These are phyloP conservation scores for Opeltia flavorubescens DNA, from an alignment of 495 filamentous ascomycete genomes.

Conservation along the genomic window DNA sequence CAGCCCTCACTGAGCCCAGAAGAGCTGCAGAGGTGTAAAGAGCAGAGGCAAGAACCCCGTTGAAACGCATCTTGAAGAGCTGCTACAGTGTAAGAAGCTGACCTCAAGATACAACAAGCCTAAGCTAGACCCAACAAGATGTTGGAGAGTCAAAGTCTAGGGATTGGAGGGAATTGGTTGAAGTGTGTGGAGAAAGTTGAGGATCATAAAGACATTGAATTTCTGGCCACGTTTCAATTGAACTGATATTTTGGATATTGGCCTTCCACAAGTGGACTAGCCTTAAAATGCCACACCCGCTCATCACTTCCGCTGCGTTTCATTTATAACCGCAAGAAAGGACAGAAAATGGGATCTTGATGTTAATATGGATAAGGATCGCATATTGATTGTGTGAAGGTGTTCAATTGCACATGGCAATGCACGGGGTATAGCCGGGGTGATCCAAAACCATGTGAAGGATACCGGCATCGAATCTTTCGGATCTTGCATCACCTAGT, in stretches of 20 bases:
- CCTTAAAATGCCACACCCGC: neutral
- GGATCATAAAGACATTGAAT: neutral
- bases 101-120: neutral
- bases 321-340: neutral
- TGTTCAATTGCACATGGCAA: too few species aligned
- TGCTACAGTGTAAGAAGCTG: neutral
- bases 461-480: too few species aligned
- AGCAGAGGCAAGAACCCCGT: conserved; percentile 49
- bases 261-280: neutral
- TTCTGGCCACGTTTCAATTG: conserved; percentile 1
- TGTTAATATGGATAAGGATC: too few species aligned
- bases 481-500: too few species aligned
- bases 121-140: too few species aligned
- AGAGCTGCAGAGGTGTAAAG: conserved; percentile 56
- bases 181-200: neutral
- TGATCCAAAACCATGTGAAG: too few species aligned
- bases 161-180: neutral
- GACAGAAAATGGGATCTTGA: too few species aligned
- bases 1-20: conserved; percentile 49
- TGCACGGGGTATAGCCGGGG: too few species aligned
- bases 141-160: too few species aligned
- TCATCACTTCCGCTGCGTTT: neutral
- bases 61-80: conserved; percentile 57
- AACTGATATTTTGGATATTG: neutral
- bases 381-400: neutral